These are phyloP conservation scores for Endocarpon pusillum DNA, from an alignment of 495 filamentous ascomycete genomes.

Conservation along the genomic window DNA sequence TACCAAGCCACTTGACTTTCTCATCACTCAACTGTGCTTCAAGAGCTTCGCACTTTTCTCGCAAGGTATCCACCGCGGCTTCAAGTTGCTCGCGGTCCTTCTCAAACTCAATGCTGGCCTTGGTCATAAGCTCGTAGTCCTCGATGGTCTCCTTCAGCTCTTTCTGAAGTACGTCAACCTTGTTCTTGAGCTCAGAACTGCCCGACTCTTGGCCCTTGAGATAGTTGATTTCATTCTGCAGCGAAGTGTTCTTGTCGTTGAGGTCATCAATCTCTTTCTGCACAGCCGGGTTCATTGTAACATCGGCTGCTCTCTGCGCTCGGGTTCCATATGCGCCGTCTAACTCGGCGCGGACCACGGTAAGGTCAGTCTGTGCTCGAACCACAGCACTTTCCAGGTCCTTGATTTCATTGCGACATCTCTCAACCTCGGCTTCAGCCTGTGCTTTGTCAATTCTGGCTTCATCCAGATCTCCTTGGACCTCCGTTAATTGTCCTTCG, in stretches of 20 bases:
- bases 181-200: slow-evolving; percentile 34
- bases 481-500: background rate
- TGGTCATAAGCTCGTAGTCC: slow-evolving; percentile 79
- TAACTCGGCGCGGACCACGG: slow-evolving; percentile 82
- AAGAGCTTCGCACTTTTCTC: slow-evolving; percentile 50
- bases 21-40: slow-evolving; percentile 57
- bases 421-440: slow-evolving; percentile 29
- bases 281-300: slow-evolving; percentile 46
- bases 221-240: slow-evolving; percentile 39
- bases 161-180: slow-evolving; percentile 45
- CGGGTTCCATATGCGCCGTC: slow-evolving; percentile 80
- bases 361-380: slow-evolving; percentile 75
- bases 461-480: slow-evolving; percentile 9
- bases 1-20: slow-evolving; percentile 51
- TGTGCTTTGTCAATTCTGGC: slow-evolving; percentile 14
- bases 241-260: slow-evolving; percentile 37
- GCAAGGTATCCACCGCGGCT: slow-evolving; percentile 45
- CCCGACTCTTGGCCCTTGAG: slow-evolving; percentile 27
- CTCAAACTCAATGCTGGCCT: slow-evolving; percentile 71
- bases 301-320: slow-evolving; percentile 60
- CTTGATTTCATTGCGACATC: slow-evolving; percentile 47
- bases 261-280: slow-evolving; percentile 48
- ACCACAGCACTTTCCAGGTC: slow-evolving; percentile 67
- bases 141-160: slow-evolving; percentile 69
- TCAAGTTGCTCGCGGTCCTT: slow-evolving; percentile 70